Evolutionary conservation across 23 red algal genomes (phyloP), one percentile per base, ranked within the genome.

Genomic region (Gracilaria gracilis): DNA sequence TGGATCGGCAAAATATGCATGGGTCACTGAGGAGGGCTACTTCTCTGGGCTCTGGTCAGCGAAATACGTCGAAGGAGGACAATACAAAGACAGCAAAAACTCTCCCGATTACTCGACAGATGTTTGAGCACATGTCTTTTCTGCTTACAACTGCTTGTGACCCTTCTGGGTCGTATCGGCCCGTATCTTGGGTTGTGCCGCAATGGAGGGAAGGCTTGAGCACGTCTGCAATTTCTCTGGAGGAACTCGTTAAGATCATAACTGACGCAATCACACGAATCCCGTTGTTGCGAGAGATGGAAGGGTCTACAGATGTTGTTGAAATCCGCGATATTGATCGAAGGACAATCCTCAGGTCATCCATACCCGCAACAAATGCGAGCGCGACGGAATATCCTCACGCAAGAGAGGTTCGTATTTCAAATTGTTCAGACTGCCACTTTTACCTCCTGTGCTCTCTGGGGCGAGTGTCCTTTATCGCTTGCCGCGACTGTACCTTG

Each of bases 351-450:
- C 57, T 94, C 23, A 78, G 92, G 42, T 71, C 64, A 23, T 82
- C 73, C 0, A 82, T 88, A 21, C 92, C 92, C 48, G 29, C 70
- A n/a, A 87, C 74, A 25, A 87, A 82, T 71, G 62, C 48, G n/a
- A 57, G 49, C 21, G 55, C 33, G 57, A 88, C 82, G 50, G 82
- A 57, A n/a, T 82, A 82, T 75, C 82, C 82, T 55, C 92, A 87
- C 21, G 75, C 76, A 46, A 84, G 58, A 84, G 96, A 95, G 62
- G 77, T 98, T 27, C 87, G 96, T 21, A 94, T 98, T 37, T 74
- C 84, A 55, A 88, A 98, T 59, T 98, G 96, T 84, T 64, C 87
- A 61, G 91, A 98, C 34, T 69, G 53, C 32, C 83, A 98, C 79
- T 75, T 98, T 42, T 98, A 98, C 81, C 77, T 98, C n/a, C 15